phyloP scores from a whole-genome alignment of 495 filamentous ascomycete species.

The Monascus purpureus region DNA sequence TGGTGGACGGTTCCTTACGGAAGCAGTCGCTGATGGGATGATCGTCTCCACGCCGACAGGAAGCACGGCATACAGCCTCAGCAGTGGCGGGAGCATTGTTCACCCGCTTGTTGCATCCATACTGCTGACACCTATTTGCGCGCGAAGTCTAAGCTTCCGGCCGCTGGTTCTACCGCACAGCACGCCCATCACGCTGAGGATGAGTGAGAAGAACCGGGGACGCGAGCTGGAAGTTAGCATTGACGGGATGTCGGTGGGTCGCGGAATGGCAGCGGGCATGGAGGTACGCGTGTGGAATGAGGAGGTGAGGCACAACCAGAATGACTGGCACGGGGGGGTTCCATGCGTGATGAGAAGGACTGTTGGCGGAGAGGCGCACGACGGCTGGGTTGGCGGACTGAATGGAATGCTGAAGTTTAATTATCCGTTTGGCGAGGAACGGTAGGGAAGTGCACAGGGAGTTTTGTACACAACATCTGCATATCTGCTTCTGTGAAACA shows the following conservation, averaged over 20 bases:
- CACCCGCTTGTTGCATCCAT: slow-evolving; percentile 82
- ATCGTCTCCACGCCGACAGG: slow-evolving; percentile 89
- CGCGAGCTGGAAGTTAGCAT: slow-evolving; percentile 79
- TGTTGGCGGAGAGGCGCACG: slow-evolving; percentile 46
- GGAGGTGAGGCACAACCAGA: slow-evolving; percentile 49
- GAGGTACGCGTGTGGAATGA: slow-evolving; percentile 81
- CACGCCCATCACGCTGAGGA: slow-evolving; percentile 64
- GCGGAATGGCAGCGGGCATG: slow-evolving; percentile 64
- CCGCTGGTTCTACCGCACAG: slow-evolving; percentile 81
- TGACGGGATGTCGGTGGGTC: slow-evolving; percentile 61
- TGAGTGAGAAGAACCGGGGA: slow-evolving; percentile 72
- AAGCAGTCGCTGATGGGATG: slow-evolving; percentile 88
- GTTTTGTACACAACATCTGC: background rate
- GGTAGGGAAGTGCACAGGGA: slow-evolving; percentile 5
- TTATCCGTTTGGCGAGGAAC: slow-evolving; percentile 81
- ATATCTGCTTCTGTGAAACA: no score
- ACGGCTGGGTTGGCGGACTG: slow-evolving; percentile 93
- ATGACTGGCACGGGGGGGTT: slow-evolving; percentile 48
- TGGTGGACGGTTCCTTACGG: slow-evolving; percentile 72
- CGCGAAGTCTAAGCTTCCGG: slow-evolving; percentile 80
- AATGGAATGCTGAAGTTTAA: slow-evolving; percentile 96
- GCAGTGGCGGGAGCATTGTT: slow-evolving; percentile 83
- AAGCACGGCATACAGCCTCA: slow-evolving; percentile 88
- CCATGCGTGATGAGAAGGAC: slow-evolving; percentile 41
- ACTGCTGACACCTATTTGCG: slow-evolving; percentile 86